Evolutionary conservation across 345 rosid species (phyloP).

Genomic region (Salix dunnii): DNA sequence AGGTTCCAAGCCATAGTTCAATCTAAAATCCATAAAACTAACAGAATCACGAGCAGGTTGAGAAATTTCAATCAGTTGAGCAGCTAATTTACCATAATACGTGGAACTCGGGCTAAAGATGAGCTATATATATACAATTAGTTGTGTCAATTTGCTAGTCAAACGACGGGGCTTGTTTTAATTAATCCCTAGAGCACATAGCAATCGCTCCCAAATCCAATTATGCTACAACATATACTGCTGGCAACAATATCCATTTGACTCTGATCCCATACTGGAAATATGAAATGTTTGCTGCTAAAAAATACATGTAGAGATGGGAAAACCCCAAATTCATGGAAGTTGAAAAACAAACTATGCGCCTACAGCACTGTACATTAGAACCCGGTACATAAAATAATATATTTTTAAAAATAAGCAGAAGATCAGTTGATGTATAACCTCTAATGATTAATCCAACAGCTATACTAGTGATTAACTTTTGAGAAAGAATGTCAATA

Average conservation of each 20-base stretch:
- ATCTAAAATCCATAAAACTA: not conserved
- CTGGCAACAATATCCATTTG: not conserved
- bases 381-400: not conserved
- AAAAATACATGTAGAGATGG: not conserved
- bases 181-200: not conserved
- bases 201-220: not conserved
- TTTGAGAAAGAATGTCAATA: conserved; percentile 3
- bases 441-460: not conserved
- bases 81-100: too few species aligned
- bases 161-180: not conserved
- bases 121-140: not conserved
- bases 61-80: too few species aligned
- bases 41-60: too few species aligned
- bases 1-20: not conserved
- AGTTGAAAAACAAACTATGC: not conserved
- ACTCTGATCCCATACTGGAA: not conserved
- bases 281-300: not conserved
- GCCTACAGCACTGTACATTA: not conserved
- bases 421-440: too few species aligned
- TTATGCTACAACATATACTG: not conserved
- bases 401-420: too few species aligned
- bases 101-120: not conserved
- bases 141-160: not conserved
- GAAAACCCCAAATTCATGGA: not conserved
- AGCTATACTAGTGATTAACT: not conserved